phyloP scores from a whole-genome alignment of 1,284 basidiomycete species.

The Boletus mariae region DNA sequence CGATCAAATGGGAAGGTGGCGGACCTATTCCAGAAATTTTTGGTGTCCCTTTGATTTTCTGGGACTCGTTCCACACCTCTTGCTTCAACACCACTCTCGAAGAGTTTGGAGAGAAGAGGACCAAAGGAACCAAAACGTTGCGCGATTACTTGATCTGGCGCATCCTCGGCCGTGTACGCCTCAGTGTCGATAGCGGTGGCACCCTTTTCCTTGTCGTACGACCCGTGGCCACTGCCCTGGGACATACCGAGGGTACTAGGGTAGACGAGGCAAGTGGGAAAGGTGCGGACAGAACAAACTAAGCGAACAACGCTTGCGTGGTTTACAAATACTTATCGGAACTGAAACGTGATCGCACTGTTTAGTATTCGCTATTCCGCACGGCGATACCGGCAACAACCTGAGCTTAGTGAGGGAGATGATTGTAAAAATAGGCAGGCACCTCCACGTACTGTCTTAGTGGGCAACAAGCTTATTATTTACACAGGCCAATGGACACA shows the following conservation, averaged over 20 bases:
- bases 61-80: slow-evolving; percentile 51
- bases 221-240: background rate
- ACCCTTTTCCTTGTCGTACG: background rate
- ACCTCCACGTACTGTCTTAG: background rate
- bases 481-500: background rate
- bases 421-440: background rate
- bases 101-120: slow-evolving; percentile 38
- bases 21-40: slow-evolving; percentile 50
- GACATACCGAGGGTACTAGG: background rate
- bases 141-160: slow-evolving; percentile 8
- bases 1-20: slow-evolving; percentile 4
- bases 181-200: background rate
- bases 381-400: background rate
- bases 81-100: slow-evolving; percentile 46
- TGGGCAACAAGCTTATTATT: background rate
- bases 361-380: background rate
- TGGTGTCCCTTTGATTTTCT: slow-evolving; percentile 44
- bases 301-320: background rate
- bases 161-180: background rate
- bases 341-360: background rate
- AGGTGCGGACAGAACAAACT: background rate
- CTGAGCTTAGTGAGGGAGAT: background rate
- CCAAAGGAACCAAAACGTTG: slow-evolving; percentile 38
- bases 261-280: background rate
- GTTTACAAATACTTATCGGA: background rate